A percentile compares a stretch with the other conserved stretches of the same genome.
These are phyloP conservation scores for Eutrema japonicum DNA, from an alignment of 345 rosid genomes.

Conservation along the genomic window DNA sequence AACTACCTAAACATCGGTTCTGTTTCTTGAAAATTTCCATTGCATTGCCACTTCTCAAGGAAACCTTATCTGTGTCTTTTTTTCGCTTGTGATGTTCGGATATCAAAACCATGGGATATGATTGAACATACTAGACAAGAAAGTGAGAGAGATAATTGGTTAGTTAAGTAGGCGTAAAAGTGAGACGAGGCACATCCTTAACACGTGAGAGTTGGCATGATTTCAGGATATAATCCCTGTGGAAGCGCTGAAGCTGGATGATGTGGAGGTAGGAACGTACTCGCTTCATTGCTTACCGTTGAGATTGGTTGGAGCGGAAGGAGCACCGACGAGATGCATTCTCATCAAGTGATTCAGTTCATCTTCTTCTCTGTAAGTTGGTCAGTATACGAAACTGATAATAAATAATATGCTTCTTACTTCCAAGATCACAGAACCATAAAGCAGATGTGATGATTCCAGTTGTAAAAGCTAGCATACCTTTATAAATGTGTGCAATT, in stretches of 20 bases:
- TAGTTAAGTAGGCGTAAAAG: conserved; percentile 8
- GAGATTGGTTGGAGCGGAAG: conserved; percentile 72
- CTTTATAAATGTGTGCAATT: not conserved
- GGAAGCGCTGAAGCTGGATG: conserved; percentile 70
- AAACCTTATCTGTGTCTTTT: not conserved
- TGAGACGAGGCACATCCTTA: conserved; percentile 2
- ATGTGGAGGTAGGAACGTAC: conserved; percentile 61
- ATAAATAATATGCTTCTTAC: conserved; percentile 13
- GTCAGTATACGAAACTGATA: not conserved
- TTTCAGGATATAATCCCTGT: conserved; percentile 66
- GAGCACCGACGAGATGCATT: conserved; percentile 73
- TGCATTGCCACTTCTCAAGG: not conserved
- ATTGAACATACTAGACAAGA: conserved; percentile 12
- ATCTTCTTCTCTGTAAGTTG: not conserved
- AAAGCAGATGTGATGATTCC: conserved; percentile 11
- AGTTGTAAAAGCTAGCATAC: conserved; percentile 15
- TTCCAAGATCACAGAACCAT: conserved; percentile 6
- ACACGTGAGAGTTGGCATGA: not conserved
- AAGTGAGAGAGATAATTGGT: conserved; percentile 17
- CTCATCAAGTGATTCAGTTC: conserved; percentile 59
- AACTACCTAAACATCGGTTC: not conserved
- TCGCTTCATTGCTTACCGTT: conserved; percentile 71
- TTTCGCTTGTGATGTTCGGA: conserved; percentile 13
- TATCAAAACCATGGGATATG: conserved; percentile 6
- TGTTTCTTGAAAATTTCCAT: not conserved